phyloP scores from a whole-genome alignment of 345 rosid species.

The Citrus glauca region DNA sequence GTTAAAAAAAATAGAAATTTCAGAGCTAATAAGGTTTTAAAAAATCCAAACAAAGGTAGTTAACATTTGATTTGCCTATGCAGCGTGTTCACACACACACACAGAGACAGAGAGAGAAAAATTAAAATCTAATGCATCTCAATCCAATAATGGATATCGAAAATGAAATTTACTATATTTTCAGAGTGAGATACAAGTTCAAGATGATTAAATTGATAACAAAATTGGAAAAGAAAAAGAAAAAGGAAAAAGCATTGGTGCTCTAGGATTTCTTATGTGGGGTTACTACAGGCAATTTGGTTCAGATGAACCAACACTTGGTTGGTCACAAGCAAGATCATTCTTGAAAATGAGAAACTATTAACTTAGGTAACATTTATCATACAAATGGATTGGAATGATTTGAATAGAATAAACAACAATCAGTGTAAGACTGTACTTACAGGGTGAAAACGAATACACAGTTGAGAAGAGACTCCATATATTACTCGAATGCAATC shows the following conservation, averaged over 20 bases:
- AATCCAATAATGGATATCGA: neutral
- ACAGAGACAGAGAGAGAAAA: neutral
- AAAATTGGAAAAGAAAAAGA: neutral
- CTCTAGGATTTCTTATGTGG: neutral
- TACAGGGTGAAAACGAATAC: conserved; percentile 96
- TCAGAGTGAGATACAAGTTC: neutral
- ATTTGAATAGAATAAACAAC: conserved; percentile 4
- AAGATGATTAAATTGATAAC: neutral
- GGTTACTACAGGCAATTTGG: neutral
- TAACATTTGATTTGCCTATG: neutral
- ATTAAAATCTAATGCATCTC: neutral
- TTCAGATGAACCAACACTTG: neutral
- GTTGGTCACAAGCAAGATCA: neutral
- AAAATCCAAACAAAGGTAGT: neutral
- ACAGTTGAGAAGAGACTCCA: conserved; percentile 79
- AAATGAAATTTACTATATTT: neutral
- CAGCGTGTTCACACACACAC: neutral
- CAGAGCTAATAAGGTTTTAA: neutral
- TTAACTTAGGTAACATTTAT: neutral
- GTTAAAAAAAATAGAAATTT: conserved; percentile 7
- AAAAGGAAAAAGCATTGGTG: neutral
- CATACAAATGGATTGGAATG: neutral
- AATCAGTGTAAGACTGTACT: conserved; percentile 29
- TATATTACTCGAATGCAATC: conserved; percentile 93
- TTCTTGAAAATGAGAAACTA: neutral